phyloP scores from a whole-genome alignment of 192 early-diverging fungal species.

The Spizellomyces punctatus region DNA sequence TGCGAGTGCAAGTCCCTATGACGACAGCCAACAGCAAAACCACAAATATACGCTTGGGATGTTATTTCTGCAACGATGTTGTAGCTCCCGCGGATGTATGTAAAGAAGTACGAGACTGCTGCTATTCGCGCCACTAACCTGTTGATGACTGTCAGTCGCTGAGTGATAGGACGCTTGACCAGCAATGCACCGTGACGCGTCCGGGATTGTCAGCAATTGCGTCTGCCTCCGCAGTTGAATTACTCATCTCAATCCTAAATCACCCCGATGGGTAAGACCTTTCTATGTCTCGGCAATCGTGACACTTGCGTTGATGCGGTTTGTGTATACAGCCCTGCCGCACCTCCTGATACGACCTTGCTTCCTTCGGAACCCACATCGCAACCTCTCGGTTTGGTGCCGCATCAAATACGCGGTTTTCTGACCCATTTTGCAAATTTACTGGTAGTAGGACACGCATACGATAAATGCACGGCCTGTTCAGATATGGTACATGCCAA shows the following conservation, averaged over 20 bases:
- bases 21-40: conserved; percentile 12
- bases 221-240: conserved; percentile 83
- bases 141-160: conserved; percentile 59
- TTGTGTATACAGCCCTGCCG: conserved; percentile 47
- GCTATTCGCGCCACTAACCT: background rate
- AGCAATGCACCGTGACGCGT: conserved; percentile 97
- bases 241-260: conserved; percentile 86
- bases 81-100: conserved; percentile 92
- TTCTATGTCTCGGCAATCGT: background rate
- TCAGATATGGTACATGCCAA: conserved; percentile 55
- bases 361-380: conserved; percentile 41
- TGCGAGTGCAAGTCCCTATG: conserved; percentile 14
- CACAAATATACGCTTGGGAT: conserved; percentile 67
- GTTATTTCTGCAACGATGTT: conserved; percentile 98
- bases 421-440: conserved; percentile 83
- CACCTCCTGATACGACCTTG: conserved; percentile 50
- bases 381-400: conserved; percentile 70
- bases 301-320: background rate
- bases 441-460: conserved; percentile 80
- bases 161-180: conserved; percentile 91
- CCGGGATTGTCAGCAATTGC: conserved; percentile 94
- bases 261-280: conserved; percentile 68
- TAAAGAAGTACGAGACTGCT: background rate
- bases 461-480: conserved; percentile 90
- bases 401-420: conserved; percentile 96